Base-by-base conservation (phyloP, 1,139 yeast genomes). In the Saccharomycopsis hybrid region DNA sequence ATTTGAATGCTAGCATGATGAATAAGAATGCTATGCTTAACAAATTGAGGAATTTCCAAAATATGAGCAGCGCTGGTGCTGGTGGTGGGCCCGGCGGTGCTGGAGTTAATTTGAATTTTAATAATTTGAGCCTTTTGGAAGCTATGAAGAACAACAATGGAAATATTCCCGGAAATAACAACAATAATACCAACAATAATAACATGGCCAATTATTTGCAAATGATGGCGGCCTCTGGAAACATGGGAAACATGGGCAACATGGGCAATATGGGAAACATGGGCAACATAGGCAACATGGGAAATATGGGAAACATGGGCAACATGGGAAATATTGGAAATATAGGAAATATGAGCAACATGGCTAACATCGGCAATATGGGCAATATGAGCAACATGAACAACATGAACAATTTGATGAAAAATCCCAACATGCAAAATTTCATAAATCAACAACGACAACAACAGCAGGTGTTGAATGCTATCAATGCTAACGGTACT, bases 101-200 rank as follows among this genome's bases (percentile, higher is more conserved):
- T 39, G 32, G 13, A 3, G 40, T 8, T 18, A 41, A 41, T 29
- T 33, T 44, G 48, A 40, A 18, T 35, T 9, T 28, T 3, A 46
- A 41, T 25, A 38, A 41, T 24, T 24, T 46, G 28, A 46, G 32
- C 30, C 27, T 41, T 28, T 33, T 41, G 28, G 43, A 43, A n/a
- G 40, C 31, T 8, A 30, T 25, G 24, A 35, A 40, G 24, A 43
- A 28, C 25, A 39, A 36, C 29, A 45, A 30, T 18, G 32, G 25
- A 29, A 45, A 42, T 13, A 45, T n/a, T 33, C 39, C 18, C 25
- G 44, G 24, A 13, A 48, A 41, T 27, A 48, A 41, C 13, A 44
- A 32, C 18, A 48, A 41, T 30, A 44, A 41, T 38, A 48, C 35
- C 37, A 45, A 46, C 29, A 39, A 41, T 32, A 40, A 29, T 36